phyloP scores from a whole-genome alignment of 441 rosid genomes.

The Corymbia calophylla region DNA sequence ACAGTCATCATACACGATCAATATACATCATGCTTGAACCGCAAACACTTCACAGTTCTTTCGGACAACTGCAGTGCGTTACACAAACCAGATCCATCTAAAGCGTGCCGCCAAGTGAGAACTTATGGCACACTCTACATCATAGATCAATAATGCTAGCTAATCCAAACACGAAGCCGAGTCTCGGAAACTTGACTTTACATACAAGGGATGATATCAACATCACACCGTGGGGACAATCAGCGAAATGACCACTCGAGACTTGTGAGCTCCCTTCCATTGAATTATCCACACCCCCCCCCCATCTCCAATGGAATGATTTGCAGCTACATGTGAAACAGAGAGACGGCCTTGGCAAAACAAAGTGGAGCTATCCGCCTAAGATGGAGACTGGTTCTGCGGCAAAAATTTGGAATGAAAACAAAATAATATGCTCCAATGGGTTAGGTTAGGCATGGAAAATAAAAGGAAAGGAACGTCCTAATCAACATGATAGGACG shows the following conservation, averaged over 20 bases:
- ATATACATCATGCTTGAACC: not conserved
- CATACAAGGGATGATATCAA: not conserved
- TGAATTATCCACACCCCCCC: not conserved
- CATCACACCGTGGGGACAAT: not conserved
- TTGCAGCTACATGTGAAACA: not conserved
- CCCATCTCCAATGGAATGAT: not conserved
- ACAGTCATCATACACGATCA: not conserved
- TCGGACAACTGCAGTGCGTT: not conserved
- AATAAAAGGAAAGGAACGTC: not conserved
- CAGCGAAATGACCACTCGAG: not conserved
- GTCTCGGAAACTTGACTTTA: not conserved
- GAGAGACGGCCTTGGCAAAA: not conserved
- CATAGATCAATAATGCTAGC: not conserved
- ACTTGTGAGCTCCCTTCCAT: not conserved
- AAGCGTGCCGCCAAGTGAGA: not conserved
- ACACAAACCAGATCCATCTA: not conserved
- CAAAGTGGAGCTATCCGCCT: not conserved
- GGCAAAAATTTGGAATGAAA: not conserved
- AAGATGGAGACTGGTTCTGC: not conserved
- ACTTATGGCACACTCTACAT: not conserved
- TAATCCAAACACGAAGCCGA: not conserved
- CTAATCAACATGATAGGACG: not conserved
- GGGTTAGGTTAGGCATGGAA: not conserved
- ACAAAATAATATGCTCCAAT: not conserved
- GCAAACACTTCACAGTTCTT: not conserved